Percentiles rank a stretch among this genome's conserved stretches.
Conservation (phyloP, 352 stramenopile genomes). For the Thalassiosira ordinaria region DNA sequence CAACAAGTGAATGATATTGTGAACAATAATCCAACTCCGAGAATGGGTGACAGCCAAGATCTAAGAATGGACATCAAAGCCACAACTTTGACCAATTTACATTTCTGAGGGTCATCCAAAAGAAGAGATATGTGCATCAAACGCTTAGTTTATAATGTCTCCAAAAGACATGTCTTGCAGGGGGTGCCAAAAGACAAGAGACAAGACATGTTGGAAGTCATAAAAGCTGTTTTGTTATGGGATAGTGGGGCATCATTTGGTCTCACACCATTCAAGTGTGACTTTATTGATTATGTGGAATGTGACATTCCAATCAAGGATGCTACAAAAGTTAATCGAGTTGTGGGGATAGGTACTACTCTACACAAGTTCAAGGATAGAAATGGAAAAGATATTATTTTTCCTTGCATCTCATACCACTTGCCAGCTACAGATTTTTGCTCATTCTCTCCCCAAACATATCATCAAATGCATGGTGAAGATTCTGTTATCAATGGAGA, state of each 20-base stretch:
- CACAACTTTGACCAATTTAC: too few relatives aligned
- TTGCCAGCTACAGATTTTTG: not conserved
- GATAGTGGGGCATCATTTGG: not conserved
- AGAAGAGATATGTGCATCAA: too few relatives aligned
- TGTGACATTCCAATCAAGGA: constrained; percentile 26
- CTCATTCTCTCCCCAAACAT: constrained; percentile 18
- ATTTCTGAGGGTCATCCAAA: too few relatives aligned
- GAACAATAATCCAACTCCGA: too few relatives aligned
- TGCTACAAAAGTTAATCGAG: not conserved
- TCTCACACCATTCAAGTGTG: not conserved
- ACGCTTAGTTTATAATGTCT: too few relatives aligned
- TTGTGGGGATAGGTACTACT: constrained; percentile 30
- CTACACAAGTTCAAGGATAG: constrained; percentile 18
- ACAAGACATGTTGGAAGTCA: too few relatives aligned
- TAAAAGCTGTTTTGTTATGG: too few relatives aligned
- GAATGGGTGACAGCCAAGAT: too few relatives aligned
- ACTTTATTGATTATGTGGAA: constrained; percentile 5
- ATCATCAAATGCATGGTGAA: constrained; percentile 21
- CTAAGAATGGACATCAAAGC: too few relatives aligned
- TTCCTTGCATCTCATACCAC: constrained; percentile 14
- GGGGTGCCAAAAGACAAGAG: too few relatives aligned
- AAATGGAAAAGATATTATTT: not conserved
- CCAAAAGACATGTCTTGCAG: too few relatives aligned
- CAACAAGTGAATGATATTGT: too few relatives aligned
- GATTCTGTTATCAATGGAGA: not conserved